Evolutionary conservation across 2,329 filamentous ascomycete genomes (phyloP), one percentile per base, ranked within the genome.

Genomic region (Chalaropsis ovoidea): DNA sequence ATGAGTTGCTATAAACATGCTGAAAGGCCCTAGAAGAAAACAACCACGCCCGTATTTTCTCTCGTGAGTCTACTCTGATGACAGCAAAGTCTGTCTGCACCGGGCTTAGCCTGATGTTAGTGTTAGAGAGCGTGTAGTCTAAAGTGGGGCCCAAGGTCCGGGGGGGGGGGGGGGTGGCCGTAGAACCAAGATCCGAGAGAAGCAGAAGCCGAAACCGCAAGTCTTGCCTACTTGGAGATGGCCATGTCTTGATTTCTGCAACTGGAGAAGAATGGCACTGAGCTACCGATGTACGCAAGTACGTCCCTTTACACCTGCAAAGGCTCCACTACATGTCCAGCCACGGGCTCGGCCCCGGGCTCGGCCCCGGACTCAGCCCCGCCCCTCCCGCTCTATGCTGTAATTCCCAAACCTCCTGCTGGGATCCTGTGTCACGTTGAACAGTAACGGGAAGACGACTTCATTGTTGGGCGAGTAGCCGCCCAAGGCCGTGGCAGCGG

Each of bases 401-500:
- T 47, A 24, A 31, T 47, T 41, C 54, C 62, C 56, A 4, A 49
- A 63, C 19, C 54, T 54, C 27, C 63, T 22, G 35, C 63, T 65
- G 17, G 63, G 54, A 61, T 65, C 42, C 56, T 45, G 10, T 10
- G 58, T 65, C 22, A 65, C 60, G 54, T 65, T 65, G 39, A 56
- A 42, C 56, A 65, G n/a, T 22, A 39, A 13, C 27, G 61, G 64
- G 22, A 62, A 54, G 11, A 67, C 58, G 10, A 31, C 52, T 35
- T 67, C 66, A 19, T 61, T 61, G 10, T 42, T 64, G 10, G 72
- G 71, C 35, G 70, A 70, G 68, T 74, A 75, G 2, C 72, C 74
- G 3, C 74, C 74, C 45, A 72, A 45, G 62, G 65, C 71, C 22
- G 72, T 75, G 71, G 70, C 58, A 68, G 68, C 61, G 5, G 68